These are phyloP conservation scores for Cercospora zeae-maydis DNA, from an alignment of 2,329 filamentous ascomycete genomes.

Conservation along the genomic window DNA sequence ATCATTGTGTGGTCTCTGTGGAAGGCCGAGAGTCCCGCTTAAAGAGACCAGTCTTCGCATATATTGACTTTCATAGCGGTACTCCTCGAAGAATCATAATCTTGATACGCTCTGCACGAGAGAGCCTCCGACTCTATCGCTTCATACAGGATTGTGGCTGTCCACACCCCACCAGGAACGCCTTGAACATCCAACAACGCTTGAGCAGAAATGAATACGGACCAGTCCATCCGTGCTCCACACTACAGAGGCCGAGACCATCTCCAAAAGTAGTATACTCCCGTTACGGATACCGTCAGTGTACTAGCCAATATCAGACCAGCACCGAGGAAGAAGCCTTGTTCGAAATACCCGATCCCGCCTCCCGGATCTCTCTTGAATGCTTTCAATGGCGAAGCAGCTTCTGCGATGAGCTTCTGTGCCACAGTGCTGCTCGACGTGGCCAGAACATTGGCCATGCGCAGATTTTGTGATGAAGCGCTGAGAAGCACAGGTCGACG, in stretches of 20 bases:
- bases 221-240: background rate
- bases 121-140: no score
- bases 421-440: conserved; percentile 13
- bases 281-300: conserved; percentile 20
- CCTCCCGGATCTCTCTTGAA: conserved; percentile 38
- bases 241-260: conserved; percentile 12
- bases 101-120: no score
- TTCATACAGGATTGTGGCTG: no score
- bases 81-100: background rate
- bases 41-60: background rate
- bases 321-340: conserved; percentile 38
- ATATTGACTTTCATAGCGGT: background rate
- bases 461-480: conserved; percentile 6
- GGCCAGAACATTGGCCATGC: conserved; percentile 11
- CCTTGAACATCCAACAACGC: background rate
- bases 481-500: conserved; percentile 43
- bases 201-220: background rate
- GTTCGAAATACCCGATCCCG: conserved; percentile 39
- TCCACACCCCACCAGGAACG: no score
- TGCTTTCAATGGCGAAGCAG: conserved; percentile 25
- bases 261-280: conserved; percentile 21
- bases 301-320: conserved; percentile 32
- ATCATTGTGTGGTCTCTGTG: conserved; percentile 43
- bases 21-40: conserved; percentile 33
- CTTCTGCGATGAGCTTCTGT: conserved; percentile 24